Evolutionary conservation across 176 grass and related monocot genomes (phyloP).

Genomic region (Rhynchospora breviuscula): DNA sequence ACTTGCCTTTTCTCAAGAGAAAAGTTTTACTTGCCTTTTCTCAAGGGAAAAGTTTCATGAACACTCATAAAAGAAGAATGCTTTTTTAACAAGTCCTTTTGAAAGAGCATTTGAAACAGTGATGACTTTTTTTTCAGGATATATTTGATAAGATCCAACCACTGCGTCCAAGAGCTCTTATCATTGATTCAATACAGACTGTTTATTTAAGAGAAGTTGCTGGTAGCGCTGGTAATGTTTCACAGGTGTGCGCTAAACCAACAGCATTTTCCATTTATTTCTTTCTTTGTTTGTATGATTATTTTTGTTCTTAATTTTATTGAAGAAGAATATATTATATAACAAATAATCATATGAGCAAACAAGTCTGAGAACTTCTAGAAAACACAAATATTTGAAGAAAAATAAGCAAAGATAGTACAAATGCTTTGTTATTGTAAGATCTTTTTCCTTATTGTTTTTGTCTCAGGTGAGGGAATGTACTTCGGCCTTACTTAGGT

Average conservation of each 20-base stretch:
- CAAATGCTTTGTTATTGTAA: neutral
- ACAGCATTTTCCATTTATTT: neutral
- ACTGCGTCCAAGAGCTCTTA: constrained; percentile 60
- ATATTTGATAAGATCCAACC: constrained; percentile 80
- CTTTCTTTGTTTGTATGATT: neutral
- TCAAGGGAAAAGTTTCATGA: neutral
- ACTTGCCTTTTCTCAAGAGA: neutral
- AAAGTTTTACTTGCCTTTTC: neutral
- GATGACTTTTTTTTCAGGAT: constrained; percentile 52
- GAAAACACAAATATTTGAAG: neutral
- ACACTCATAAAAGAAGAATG: neutral
- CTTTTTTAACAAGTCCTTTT: neutral
- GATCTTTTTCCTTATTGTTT: neutral
- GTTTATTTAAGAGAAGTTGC: constrained; percentile 80
- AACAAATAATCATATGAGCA: neutral
- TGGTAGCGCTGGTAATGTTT: constrained; percentile 82
- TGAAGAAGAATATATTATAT: neutral
- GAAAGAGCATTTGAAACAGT: neutral
- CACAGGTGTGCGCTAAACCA: constrained; percentile 43
- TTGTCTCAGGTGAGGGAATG: constrained; percentile 78
- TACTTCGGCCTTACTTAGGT: constrained; percentile 76
- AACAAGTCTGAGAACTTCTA: neutral
- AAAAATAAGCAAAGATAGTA: no score
- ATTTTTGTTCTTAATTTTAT: neutral
- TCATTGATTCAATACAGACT: constrained; percentile 96